Conservation (phyloP, 257 asterid species). For the Verbascum thapsus region DNA sequence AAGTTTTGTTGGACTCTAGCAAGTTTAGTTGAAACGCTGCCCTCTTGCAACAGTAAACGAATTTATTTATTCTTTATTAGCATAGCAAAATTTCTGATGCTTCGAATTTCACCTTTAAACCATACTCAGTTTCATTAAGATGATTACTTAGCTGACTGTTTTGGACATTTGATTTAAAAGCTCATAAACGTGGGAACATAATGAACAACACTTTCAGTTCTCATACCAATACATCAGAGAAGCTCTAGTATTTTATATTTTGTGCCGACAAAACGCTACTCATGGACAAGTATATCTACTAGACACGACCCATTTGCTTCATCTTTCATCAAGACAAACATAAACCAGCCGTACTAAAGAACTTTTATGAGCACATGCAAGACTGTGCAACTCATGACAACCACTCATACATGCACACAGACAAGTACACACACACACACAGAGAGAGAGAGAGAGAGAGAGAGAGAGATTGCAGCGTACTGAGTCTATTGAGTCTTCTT, state of each 20-base stretch:
- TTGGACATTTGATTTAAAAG: no score
- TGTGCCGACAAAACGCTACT: neutral
- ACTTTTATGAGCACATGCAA: slow-evolving; percentile 19
- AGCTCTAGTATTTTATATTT: neutral
- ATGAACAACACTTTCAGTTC: neutral
- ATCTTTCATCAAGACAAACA: slow-evolving; percentile 4
- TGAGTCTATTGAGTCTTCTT: slow-evolving; percentile 61
- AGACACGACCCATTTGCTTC: slow-evolving; percentile 3
- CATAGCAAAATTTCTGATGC: no score
- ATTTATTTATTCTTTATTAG: no score
- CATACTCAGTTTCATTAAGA: no score
- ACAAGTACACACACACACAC: neutral
- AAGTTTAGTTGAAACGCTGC: no score
- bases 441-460: slow-evolving; percentile 21
- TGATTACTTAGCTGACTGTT: no score
- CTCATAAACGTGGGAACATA: neutral
- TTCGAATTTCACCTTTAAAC: no score
- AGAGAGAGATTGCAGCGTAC: slow-evolving; percentile 38
- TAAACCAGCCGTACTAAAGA: neutral
- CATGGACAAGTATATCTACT: slow-evolving; percentile 11
- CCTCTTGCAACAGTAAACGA: no score
- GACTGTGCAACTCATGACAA: no score
- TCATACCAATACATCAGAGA: neutral
- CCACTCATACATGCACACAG: neutral
- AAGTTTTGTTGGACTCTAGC: no score